phyloP scores from a whole-genome alignment of 2,329 filamentous ascomycete genomes.

The Chrysoporthe puriensis region DNA sequence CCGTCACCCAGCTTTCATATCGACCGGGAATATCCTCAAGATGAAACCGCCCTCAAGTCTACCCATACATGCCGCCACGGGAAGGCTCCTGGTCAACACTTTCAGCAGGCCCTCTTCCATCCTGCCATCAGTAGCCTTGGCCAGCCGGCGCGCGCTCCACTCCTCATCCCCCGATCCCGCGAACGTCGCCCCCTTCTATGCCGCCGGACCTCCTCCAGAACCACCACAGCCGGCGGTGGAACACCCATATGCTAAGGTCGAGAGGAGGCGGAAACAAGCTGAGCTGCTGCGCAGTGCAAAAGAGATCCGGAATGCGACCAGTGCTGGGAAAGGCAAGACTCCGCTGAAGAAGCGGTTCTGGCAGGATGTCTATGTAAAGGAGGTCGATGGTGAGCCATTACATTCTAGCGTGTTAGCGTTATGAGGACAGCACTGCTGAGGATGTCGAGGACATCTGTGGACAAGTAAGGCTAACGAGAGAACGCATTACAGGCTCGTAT shows the following conservation, averaged over 20 bases:
- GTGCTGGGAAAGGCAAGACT: conserved; percentile 26
- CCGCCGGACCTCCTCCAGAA: conserved; percentile 62
- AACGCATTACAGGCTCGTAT: conserved; percentile 42
- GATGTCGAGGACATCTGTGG: background rate
- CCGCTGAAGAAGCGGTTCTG: conserved; percentile 76
- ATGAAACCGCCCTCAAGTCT: conserved; percentile 23
- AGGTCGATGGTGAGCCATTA: conserved; percentile 60
- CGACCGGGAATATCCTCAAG: background rate
- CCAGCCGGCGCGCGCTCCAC: conserved; percentile 29
- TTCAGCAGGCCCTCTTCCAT: background rate
- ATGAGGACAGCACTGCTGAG: background rate
- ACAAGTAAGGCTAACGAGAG: conserved; percentile 25
- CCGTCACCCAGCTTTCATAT: background rate
- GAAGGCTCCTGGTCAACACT: conserved; percentile 5
- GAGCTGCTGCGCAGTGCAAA: conserved; percentile 56
- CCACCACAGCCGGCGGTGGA: conserved; percentile 51
- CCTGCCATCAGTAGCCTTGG: background rate
- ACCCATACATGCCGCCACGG: conserved; percentile 11
- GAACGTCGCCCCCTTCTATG: conserved; percentile 56
- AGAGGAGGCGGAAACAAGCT: conserved; percentile 57
- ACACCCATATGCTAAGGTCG: conserved; percentile 47
- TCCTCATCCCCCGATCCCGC: conserved; percentile 44
- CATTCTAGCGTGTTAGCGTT: background rate
- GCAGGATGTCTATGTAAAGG: conserved; percentile 77
- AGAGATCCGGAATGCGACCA: conserved; percentile 44